Evolutionary conservation across 2,329 filamentous ascomycete species (phyloP).

Genomic region (Plectosphaerella plurivora): DNA sequence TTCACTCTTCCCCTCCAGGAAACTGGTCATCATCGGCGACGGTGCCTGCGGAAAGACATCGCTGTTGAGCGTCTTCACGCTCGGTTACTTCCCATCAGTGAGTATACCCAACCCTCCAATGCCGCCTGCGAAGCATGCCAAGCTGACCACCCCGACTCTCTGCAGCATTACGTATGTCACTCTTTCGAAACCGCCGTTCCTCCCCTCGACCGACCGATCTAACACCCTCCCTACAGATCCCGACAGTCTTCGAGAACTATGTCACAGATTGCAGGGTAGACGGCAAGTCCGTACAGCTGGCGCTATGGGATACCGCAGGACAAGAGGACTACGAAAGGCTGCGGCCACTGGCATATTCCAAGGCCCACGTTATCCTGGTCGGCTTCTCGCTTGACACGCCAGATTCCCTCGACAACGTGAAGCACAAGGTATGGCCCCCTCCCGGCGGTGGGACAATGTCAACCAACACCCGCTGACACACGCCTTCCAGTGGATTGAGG

Average conservation of each 20-base stretch:
- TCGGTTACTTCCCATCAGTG: slow-evolving; percentile 97
- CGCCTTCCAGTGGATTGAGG: slow-evolving; percentile 78
- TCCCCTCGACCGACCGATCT: slow-evolving; percentile 5
- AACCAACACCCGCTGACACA: slow-evolving; percentile 3
- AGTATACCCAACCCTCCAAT: slow-evolving; percentile 31
- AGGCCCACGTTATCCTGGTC: slow-evolving; percentile 95
- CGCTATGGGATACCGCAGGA: slow-evolving; percentile 98
- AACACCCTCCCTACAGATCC: slow-evolving; percentile 54
- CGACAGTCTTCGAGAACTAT: slow-evolving; percentile 98
- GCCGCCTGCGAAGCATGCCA: background rate
- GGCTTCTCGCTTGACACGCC: slow-evolving; percentile 93
- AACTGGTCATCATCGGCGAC: slow-evolving; percentile 94
- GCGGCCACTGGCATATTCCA: slow-evolving; percentile 90
- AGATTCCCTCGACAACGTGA: slow-evolving; percentile 95
- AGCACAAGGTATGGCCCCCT: slow-evolving; percentile 70
- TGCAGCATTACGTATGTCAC: slow-evolving; percentile 49
- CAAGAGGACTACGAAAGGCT: slow-evolving; percentile 98
- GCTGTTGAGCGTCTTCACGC: slow-evolving; percentile 92
- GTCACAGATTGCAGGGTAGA: slow-evolving; percentile 98
- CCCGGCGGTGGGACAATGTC: background rate
- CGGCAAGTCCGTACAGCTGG: slow-evolving; percentile 96
- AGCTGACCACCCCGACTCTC: slow-evolving; percentile 12
- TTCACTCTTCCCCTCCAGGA: slow-evolving; percentile 50
- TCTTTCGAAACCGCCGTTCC: slow-evolving; percentile 6
- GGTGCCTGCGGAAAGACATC: slow-evolving; percentile 98